Conservation (phyloP, 1,284 basidiomycete genomes). For the Anthracocystis panici-leucophaei region DNA sequence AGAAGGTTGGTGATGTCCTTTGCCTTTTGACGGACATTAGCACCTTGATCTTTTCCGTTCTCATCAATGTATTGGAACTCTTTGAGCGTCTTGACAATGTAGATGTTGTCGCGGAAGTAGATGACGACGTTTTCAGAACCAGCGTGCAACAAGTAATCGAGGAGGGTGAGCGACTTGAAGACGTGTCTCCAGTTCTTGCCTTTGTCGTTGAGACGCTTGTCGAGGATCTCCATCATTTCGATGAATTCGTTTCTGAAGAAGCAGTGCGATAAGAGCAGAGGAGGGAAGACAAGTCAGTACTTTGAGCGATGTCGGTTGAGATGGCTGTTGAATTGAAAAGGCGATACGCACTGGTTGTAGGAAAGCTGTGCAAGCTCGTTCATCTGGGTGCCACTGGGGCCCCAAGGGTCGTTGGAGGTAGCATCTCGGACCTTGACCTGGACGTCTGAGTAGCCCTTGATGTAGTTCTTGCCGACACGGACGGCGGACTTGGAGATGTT, state of each 20-base stretch:
- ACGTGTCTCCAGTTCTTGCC: slow-evolving; percentile 99
- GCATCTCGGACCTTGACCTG: slow-evolving; percentile 97
- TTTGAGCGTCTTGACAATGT: slow-evolving; percentile 98
- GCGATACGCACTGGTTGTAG: slow-evolving; percentile 88
- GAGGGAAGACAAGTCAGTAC: not conserved
- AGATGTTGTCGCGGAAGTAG: slow-evolving; percentile 96
- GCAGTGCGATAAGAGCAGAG: not conserved
- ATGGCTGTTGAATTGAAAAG: not conserved
- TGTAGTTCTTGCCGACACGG: slow-evolving; percentile 68
- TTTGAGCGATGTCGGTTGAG: not conserved
- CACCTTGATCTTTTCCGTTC: slow-evolving; percentile 94
- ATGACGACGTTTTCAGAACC: slow-evolving; percentile 98
- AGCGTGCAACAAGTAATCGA: slow-evolving; percentile 96
- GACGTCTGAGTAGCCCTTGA: slow-evolving; percentile 71
- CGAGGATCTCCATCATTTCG: slow-evolving; percentile 99
- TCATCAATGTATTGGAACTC: slow-evolving; percentile 99
- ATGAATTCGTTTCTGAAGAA: slow-evolving; percentile 88
- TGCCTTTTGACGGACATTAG: slow-evolving; percentile 96
- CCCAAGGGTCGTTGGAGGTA: slow-evolving; percentile 99
- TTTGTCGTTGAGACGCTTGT: slow-evolving; percentile 98
- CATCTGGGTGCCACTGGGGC: slow-evolving; percentile 94
- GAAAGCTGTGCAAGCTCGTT: slow-evolving; percentile 98
- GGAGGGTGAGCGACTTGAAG: slow-evolving; percentile 96
- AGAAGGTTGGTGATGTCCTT: slow-evolving; percentile 98
- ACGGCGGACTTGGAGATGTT: slow-evolving; percentile 68